A percentile compares a stretch with the other conserved stretches of the same genome.
phyloP scores from a whole-genome alignment of 1,139 yeast species.

The Yamadazyma taylorii region DNA sequence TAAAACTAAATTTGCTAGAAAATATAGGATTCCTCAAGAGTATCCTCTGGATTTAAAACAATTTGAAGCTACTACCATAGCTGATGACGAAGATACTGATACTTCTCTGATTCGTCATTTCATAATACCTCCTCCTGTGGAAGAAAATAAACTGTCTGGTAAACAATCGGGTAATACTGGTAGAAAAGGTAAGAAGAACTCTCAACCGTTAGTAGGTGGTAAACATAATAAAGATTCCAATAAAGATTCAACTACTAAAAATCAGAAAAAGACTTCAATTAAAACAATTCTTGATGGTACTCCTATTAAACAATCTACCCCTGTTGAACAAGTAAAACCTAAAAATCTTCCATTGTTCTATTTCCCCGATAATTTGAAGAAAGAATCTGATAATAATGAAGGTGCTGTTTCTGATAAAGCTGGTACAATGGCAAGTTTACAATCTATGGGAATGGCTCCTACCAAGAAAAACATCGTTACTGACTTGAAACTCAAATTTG shows the following conservation, averaged over 20 bases:
- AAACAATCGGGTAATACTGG: not conserved
- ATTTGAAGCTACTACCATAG: conserved; percentile 33
- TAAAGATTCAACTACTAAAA: not conserved
- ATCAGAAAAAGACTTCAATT: conserved; percentile 8
- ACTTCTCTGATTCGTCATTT: conserved; percentile 17
- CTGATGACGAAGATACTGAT: conserved; percentile 37
- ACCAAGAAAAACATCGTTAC: conserved; percentile 39
- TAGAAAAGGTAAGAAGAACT: conserved; percentile 1
- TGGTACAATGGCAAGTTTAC: conserved; percentile 17
- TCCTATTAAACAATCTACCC: not conserved
- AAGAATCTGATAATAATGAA: conserved; percentile 21
- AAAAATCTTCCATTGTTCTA: conserved; percentile 38
- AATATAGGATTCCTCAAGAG: conserved; percentile 57
- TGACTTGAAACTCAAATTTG: conserved; percentile 39
- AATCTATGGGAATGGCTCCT: conserved; percentile 30
- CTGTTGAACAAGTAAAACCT: conserved; percentile 5
- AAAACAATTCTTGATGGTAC: conserved; percentile 7
- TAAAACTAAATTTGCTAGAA: conserved; percentile 68
- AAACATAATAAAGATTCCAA: not conserved
- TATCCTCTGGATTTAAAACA: conserved; percentile 55
- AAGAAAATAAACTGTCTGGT: not conserved
- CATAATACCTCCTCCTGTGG: conserved; percentile 6
- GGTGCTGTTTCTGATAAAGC: conserved; percentile 18
- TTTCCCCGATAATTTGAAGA: conserved; percentile 32
- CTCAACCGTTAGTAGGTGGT: too few species aligned